Conservation (phyloP, 768 basidiomycete genomes). For the Collybia nuda region DNA sequence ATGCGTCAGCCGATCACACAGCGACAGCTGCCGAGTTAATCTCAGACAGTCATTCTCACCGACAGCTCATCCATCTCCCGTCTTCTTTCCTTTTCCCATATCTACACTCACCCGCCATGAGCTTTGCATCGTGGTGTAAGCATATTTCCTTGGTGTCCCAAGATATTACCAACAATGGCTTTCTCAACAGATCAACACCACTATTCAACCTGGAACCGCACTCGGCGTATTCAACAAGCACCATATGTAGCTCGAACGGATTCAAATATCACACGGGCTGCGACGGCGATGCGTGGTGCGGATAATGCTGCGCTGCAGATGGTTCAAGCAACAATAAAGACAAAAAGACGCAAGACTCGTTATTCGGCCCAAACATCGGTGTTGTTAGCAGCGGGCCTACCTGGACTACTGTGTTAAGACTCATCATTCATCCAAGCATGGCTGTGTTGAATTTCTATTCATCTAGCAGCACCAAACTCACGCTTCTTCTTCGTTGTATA, state of each 20-base stretch:
- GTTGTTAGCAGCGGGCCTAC: slow-evolving; percentile 64
- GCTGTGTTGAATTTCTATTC: no score
- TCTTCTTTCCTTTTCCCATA: slow-evolving; percentile 3
- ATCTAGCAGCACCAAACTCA: no score
- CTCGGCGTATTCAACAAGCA: slow-evolving; percentile 48
- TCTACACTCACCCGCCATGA: slow-evolving; percentile 10
- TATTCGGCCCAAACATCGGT: slow-evolving; percentile 93
- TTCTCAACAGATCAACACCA: slow-evolving; percentile 39
- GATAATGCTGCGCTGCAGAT: slow-evolving; percentile 11
- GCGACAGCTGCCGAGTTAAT: slow-evolving; percentile 4
- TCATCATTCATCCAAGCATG: no score
- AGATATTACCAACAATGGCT: background rate
- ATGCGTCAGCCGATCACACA: slow-evolving; percentile 12
- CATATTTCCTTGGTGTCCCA: background rate
- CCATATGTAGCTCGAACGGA: slow-evolving; percentile 53
- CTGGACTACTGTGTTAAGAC: slow-evolving; percentile 53
- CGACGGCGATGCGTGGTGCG: slow-evolving; percentile 42
- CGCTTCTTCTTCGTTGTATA: no score
- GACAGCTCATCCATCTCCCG: slow-evolving; percentile 3
- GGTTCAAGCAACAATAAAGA: slow-evolving; percentile 31
- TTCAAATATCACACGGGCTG: slow-evolving; percentile 44
- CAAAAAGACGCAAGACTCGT: slow-evolving; percentile 70
- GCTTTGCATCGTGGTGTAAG: slow-evolving; percentile 38
- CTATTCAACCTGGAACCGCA: slow-evolving; percentile 59
- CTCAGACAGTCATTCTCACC: slow-evolving; percentile 11